Percentiles rank a stretch among this genome's conserved stretches.
These are phyloP conservation scores for Fragosphaeria purpurea DNA, from an alignment of 2,329 filamentous ascomycete genomes.

Conservation along the genomic window DNA sequence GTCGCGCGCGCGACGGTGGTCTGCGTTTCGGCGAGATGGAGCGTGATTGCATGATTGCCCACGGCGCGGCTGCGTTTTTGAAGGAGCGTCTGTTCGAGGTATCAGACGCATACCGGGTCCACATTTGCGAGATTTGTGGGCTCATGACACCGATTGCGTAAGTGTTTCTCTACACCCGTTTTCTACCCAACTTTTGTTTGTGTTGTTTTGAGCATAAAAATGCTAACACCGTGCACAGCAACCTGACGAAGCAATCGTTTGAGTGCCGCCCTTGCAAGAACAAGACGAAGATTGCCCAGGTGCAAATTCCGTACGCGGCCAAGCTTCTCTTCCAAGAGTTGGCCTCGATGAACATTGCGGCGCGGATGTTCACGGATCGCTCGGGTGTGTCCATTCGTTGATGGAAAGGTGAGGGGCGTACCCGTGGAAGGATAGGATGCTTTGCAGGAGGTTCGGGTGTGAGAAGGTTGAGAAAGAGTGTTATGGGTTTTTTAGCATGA, in stretches of 20 bases:
- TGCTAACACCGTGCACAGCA: constrained; percentile 44
- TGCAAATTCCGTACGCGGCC: constrained; percentile 94
- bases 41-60: constrained; percentile 99
- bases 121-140: constrained; percentile 97
- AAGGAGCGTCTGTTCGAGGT: constrained; percentile 97
- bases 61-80: constrained; percentile 90
- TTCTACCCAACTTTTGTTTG: neutral
- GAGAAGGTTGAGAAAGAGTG: neutral
- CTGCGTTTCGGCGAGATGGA: constrained; percentile 99
- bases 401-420: constrained; percentile 12
- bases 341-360: constrained; percentile 95
- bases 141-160: constrained; percentile 99
- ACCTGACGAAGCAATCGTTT: constrained; percentile 90
- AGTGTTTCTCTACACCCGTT: constrained; percentile 33
- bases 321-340: constrained; percentile 98
- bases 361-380: constrained; percentile 88
- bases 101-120: constrained; percentile 93
- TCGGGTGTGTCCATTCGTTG: constrained; percentile 64
- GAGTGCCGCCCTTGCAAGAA: constrained; percentile 98
- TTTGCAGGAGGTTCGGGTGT: neutral
- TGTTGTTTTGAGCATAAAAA: neutral
- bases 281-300: constrained; percentile 96
- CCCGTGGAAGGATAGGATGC: no score
- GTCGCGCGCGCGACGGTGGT: constrained; percentile 95
- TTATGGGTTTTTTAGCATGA: constrained; percentile 1